phyloP scores from a whole-genome alignment of 2,329 filamentous ascomycete species.

The Talaromyces sp. region DNA sequence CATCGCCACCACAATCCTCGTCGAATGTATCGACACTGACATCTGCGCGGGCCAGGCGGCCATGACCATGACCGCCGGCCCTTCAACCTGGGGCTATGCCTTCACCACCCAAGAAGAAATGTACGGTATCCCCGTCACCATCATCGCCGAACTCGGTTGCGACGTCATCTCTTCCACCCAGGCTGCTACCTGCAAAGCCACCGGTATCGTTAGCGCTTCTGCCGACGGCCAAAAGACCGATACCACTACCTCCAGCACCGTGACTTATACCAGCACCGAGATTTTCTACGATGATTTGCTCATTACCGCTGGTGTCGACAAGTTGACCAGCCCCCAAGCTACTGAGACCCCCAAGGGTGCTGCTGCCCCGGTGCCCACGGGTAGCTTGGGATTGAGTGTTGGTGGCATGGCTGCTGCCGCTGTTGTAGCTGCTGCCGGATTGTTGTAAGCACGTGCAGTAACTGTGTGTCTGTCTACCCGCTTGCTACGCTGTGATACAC shows the following conservation, averaged over 20 bases:
- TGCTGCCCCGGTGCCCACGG: not conserved
- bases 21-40: not conserved
- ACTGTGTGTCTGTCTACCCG: not conserved
- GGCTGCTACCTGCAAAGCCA: not conserved
- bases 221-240: not conserved
- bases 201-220: not conserved
- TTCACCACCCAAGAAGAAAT: not conserved
- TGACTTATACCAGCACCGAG: not conserved
- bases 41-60: not conserved
- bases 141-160: not conserved
- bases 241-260: not conserved
- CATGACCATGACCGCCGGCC: not conserved
- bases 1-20: not conserved
- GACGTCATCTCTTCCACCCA: slow-evolving; percentile 1
- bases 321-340: slow-evolving; percentile 1
- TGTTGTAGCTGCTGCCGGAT: slow-evolving; percentile 9
- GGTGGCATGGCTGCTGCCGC: slow-evolving; percentile 9
- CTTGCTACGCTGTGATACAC: not conserved
- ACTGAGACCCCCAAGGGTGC: slow-evolving; percentile 6
- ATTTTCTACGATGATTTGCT: not conserved
- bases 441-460: not conserved
- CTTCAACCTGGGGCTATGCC: not conserved
- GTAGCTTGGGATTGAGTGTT: not conserved
- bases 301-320: slow-evolving; percentile 4
- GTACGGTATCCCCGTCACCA: not conserved